These are phyloP conservation scores for Pinus tabuliformis DNA, from an alignment of 75 land plant species.

Conservation along the genomic window DNA sequence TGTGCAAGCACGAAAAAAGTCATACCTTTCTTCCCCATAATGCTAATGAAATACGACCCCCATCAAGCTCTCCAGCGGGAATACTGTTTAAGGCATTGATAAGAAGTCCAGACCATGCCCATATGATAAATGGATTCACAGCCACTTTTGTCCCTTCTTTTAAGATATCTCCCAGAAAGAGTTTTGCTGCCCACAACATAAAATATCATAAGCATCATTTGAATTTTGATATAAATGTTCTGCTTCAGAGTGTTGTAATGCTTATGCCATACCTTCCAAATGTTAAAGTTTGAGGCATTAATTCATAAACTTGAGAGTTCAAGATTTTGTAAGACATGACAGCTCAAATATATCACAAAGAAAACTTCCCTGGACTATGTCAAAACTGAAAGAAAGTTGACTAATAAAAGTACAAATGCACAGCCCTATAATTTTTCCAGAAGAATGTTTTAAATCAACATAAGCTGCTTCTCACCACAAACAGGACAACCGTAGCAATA, in stretches of 20 bases:
- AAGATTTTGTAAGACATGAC: neutral
- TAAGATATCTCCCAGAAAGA: slow-evolving; percentile 74
- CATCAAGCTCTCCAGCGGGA: slow-evolving; percentile 95
- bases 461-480: no score
- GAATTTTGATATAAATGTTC: neutral
- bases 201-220: neutral
- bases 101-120: slow-evolving; percentile 95
- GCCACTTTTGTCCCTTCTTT: slow-evolving; percentile 78
- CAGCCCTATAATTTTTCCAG: no score
- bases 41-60: slow-evolving; percentile 84
- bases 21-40: slow-evolving; percentile 97
- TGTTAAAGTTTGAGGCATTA: neutral
- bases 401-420: no score
- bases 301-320: neutral
- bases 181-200: slow-evolving; percentile 57
- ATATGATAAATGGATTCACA: slow-evolving; percentile 74
- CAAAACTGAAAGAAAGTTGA: no score
- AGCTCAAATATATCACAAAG: neutral
- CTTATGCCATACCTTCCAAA: neutral
- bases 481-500: no score
- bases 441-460: no score
- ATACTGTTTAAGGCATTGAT: slow-evolving; percentile 96
- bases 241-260: neutral
- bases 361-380: no score
- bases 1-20: neutral